Conservation (phyloP, 2,329 filamentous ascomycete species). For the Eutypella sp. region DNA sequence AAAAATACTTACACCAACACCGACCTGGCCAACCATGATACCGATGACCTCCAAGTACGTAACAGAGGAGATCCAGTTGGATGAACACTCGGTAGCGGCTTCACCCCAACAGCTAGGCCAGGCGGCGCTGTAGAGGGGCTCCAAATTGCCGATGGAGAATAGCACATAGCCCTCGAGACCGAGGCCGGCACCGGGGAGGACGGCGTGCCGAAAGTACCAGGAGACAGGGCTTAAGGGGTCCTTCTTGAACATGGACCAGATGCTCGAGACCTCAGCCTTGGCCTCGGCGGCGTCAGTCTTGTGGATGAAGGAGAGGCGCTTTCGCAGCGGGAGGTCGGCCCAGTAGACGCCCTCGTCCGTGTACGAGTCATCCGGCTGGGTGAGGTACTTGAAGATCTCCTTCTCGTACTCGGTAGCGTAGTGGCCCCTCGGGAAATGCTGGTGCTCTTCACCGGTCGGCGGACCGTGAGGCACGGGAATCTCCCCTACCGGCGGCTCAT, state of each 20-base stretch:
- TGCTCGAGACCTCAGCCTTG: conserved; percentile 57
- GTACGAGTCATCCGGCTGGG: conserved; percentile 86
- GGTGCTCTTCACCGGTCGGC: conserved; percentile 43
- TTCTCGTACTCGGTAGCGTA: conserved; percentile 46
- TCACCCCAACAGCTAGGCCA: conserved; percentile 77
- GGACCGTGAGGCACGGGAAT: conserved; percentile 53
- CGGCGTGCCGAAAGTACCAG: conserved; percentile 86
- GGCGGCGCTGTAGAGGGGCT: conserved; percentile 70
- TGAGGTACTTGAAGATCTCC: conserved; percentile 69
- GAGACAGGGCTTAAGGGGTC: conserved; percentile 79
- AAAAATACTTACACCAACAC: conserved; percentile 63
- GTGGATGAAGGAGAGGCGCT: conserved; percentile 72
- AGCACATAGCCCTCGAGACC: conserved; percentile 93
- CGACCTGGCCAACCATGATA: conserved; percentile 90
- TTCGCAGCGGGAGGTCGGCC: conserved; percentile 72
- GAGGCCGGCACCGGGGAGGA: conserved; percentile 87
- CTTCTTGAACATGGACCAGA: conserved; percentile 77
- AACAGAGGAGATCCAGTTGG: conserved; percentile 77
- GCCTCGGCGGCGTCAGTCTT: conserved; percentile 68
- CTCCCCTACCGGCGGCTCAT: conserved; percentile 42
- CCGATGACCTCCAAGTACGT: conserved; percentile 90
- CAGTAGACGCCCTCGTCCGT: conserved; percentile 81
- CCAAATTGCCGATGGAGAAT: conserved; percentile 93
- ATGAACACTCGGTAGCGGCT: conserved; percentile 57
- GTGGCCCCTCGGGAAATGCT: conserved; percentile 37